Evolutionary conservation across 2,329 filamentous ascomycete genomes (phyloP).

Genomic region (Aureobasidium leucospermi): DNA sequence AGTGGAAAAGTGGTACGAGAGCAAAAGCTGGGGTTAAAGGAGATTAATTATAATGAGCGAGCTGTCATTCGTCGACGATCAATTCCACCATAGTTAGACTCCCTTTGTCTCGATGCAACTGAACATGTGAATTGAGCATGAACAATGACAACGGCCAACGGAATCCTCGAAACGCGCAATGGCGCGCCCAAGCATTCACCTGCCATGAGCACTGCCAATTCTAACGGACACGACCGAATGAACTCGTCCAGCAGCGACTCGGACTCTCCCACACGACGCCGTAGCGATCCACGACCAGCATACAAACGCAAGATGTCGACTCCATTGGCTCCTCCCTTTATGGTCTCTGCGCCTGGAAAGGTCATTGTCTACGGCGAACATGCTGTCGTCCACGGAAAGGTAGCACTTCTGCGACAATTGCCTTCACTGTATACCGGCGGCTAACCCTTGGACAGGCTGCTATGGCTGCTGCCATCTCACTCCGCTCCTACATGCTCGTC

Average conservation of each 20-base stretch:
- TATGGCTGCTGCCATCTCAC: conserved; percentile 88
- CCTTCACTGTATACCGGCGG: background rate
- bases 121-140: background rate
- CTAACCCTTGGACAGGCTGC: conserved; percentile 53
- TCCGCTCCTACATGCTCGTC: conserved; percentile 93
- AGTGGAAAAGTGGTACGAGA: background rate
- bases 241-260: conserved; percentile 3
- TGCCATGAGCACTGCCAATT: background rate
- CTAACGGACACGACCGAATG: background rate
- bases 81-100: background rate
- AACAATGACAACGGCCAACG: conserved; percentile 5
- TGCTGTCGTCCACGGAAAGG: conserved; percentile 95
- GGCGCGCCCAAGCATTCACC: background rate
- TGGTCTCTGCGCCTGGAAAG: conserved; percentile 96
- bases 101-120: background rate
- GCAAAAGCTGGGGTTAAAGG: background rate
- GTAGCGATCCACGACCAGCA: background rate
- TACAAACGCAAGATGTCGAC: conserved; percentile 13
- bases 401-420: conserved; percentile 30
- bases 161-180: conserved; percentile 1
- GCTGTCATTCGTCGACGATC: background rate
- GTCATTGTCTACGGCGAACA: conserved; percentile 98
- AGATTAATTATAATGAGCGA: conserved; percentile 2
- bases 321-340: conserved; percentile 53
- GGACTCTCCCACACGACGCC: background rate